Conservation (phyloP, 2,329 filamentous ascomycete genomes). For the Diaporthe aspalathi region DNA sequence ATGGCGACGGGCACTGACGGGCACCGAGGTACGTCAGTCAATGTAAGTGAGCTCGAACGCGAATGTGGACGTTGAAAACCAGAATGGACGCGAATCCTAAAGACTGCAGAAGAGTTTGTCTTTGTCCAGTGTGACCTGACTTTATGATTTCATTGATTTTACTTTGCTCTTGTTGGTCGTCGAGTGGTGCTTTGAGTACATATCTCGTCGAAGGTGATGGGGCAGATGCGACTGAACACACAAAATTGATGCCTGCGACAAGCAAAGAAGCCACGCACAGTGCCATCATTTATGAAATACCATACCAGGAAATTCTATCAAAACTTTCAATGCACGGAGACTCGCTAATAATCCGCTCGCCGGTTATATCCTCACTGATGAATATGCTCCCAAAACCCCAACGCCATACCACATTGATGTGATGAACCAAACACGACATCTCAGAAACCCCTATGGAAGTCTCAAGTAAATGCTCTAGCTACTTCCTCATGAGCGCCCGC, state of each 20-base stretch:
- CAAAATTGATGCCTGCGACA: not conserved
- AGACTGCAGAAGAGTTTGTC: not conserved
- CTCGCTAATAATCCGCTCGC: not conserved
- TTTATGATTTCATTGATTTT: not conserved
- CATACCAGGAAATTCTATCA: not conserved
- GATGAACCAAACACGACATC: not conserved
- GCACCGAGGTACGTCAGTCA: not conserved
- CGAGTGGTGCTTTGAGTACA: not conserved
- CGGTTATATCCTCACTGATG: not conserved
- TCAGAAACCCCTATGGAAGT: not conserved
- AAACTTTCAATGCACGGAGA: not conserved
- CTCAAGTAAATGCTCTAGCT: not conserved
- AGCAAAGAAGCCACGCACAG: not conserved
- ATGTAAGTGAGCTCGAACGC: not conserved
- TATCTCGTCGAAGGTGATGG: not conserved
- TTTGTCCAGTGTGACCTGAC: not conserved
- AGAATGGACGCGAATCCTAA: not conserved
- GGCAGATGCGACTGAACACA: not conserved
- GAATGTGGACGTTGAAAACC: not conserved
- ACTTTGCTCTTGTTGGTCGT: not conserved
- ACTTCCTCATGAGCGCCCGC: conserved; percentile 11
- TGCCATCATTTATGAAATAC: not conserved
- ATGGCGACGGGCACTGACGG: not conserved
- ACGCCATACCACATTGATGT: not conserved
- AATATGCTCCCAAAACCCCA: not conserved